Conservation (phyloP, 2,329 filamentous ascomycete species). For the Chalaropsis ovoidea region DNA sequence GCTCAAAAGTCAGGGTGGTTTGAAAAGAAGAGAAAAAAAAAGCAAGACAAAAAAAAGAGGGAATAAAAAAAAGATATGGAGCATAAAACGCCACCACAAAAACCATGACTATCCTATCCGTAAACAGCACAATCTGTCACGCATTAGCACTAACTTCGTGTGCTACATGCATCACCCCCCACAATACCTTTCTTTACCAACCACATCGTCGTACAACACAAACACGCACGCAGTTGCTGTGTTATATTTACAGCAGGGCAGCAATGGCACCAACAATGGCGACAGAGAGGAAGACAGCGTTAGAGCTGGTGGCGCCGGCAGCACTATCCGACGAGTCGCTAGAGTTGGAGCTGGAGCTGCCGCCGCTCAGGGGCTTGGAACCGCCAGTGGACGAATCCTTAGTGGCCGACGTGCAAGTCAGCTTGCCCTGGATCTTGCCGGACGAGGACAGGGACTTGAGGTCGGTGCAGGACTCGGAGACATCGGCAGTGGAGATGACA, state of each 20-base stretch:
- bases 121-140: constrained; percentile 14
- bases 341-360: constrained; percentile 30
- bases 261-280: constrained; percentile 40
- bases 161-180: constrained; percentile 11
- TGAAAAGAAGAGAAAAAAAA: constrained; percentile 20
- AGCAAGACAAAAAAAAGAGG: constrained; percentile 16
- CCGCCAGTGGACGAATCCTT: constrained; percentile 42
- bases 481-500: constrained; percentile 55
- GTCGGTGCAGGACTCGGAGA: constrained; percentile 44
- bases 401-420: constrained; percentile 42
- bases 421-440: constrained; percentile 40
- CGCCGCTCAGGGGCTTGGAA: constrained; percentile 27
- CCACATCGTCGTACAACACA: background rate
- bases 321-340: constrained; percentile 32
- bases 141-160: background rate
- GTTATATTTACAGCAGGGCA: constrained; percentile 42
- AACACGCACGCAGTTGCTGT: background rate
- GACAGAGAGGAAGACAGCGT: constrained; percentile 40
- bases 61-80: constrained; percentile 21
- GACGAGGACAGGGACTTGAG: constrained; percentile 40
- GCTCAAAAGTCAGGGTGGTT: constrained; percentile 21
- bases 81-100: constrained; percentile 22
- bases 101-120: constrained; percentile 21
- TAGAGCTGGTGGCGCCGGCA: constrained; percentile 37
- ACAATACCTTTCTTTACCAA: constrained; percentile 4